A percentile compares a stretch with the other conserved stretches of the same genome.
These are phyloP conservation scores for Hibiscus trionum DNA, from an alignment of 345 rosid species.

Conservation along the genomic window DNA sequence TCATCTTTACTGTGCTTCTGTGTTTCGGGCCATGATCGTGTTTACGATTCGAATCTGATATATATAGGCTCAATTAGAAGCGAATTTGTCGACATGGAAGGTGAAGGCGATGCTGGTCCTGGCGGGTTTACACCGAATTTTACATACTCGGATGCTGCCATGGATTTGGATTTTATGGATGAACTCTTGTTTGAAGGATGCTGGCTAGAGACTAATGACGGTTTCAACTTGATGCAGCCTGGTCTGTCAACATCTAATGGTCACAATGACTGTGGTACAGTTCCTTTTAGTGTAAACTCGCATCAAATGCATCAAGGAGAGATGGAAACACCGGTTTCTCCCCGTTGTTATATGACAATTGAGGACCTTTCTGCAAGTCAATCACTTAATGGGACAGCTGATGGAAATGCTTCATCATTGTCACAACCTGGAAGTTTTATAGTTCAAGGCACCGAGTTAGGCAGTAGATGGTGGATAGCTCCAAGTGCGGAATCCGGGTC, in stretches of 20 bases:
- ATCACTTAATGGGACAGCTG: slow-evolving; percentile 17
- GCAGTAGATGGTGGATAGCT: slow-evolving; percentile 60
- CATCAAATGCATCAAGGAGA: slow-evolving; percentile 24
- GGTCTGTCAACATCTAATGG: slow-evolving; percentile 28
- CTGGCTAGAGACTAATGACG: slow-evolving; percentile 62
- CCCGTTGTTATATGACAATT: slow-evolving; percentile 12
- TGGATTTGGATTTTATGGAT: slow-evolving; percentile 90
- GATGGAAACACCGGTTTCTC: slow-evolving; percentile 20
- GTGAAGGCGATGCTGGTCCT: slow-evolving; percentile 15
- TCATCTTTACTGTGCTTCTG: slow-evolving; percentile 50
- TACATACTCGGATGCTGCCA: slow-evolving; percentile 38
- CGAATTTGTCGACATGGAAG: slow-evolving; percentile 45
- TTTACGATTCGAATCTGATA: slow-evolving; percentile 21
- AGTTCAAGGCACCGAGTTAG: slow-evolving; percentile 35
- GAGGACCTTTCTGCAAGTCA: slow-evolving; percentile 20
- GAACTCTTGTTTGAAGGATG: slow-evolving; percentile 78
- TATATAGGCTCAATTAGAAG: slow-evolving; percentile 22
- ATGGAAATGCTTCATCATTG: slow-evolving; percentile 19
- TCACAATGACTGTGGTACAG: slow-evolving; percentile 9
- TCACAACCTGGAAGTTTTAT: slow-evolving; percentile 25
- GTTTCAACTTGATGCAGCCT: slow-evolving; percentile 28
- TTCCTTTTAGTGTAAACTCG: slow-evolving; percentile 21
- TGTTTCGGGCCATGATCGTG: slow-evolving; percentile 38
- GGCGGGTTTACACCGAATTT: slow-evolving; percentile 34
- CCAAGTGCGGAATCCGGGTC: slow-evolving; percentile 32